Evolutionary conservation across 805 yeast species (phyloP), one percentile per base, ranked within the genome.

Genomic region (Wickerhamiella azymoides): DNA sequence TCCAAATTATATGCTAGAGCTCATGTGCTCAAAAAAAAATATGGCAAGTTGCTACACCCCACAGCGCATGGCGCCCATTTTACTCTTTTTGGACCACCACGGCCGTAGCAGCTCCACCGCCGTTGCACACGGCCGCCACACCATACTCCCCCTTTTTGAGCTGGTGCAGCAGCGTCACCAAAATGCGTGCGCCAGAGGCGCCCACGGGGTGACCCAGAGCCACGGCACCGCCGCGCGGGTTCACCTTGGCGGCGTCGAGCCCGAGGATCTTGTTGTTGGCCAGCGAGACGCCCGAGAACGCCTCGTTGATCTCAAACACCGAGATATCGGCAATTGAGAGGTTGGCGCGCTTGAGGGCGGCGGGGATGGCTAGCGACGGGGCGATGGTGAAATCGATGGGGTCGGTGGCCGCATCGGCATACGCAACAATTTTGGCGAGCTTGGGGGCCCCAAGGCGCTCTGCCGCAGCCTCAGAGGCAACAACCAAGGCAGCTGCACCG

Each of bases 61-160:
- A 10, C 27, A 25, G 27, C 27, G 27, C 27, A 10, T 6, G 27
- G n/a, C 16, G 36, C 10, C n/a, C 16, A 17, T 5, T 35, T 36
- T 14, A 19, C 36, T 28, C 19, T 24, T n/a, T 79, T 68, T 85
- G 89, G 56, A 86, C 74, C 50, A 88, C 80, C 56, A 88, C 70
- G n/a, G 96, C 76, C 38, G 94, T 82, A 39, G 96, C 95, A 63
- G 94, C 96, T 62, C 97, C 97, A 59, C 96, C 96, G 71, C 96
- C 96, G 63, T 88, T 88, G 73, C 96, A 89, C 58, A 88, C 80
- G 65, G 84, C 96, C 56, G 94, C 95, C 51, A 77, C 83, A 62
- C 97, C 97, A 52, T 77, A 67, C 65, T 81, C 84, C 55, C 86
- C 88, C 65, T 84, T 94, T 43, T 65, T 57, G 47, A 65, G 54